Percentiles rank a stretch among this genome's conserved stretches.
These are phyloP conservation scores for Diutina catenulata DNA, from an alignment of 1,139 yeast genomes.

Conservation along the genomic window DNA sequence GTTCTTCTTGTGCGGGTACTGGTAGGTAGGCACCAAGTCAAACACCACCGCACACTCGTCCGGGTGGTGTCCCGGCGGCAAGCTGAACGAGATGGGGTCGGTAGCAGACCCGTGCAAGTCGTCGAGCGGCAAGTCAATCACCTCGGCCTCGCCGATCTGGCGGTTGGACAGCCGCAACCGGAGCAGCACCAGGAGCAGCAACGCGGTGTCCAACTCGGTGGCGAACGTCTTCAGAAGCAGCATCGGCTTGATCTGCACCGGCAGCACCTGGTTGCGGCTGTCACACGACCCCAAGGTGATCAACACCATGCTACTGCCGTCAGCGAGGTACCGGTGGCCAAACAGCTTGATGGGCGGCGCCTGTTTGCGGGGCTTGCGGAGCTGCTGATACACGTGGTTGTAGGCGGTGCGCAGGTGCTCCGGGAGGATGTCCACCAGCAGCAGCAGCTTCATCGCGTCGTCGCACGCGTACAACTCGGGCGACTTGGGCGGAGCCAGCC, in stretches of 20 bases:
- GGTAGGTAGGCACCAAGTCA: constrained; percentile 91
- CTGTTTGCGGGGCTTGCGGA: background rate
- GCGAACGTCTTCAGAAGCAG: constrained; percentile 66
- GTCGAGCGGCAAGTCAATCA: constrained; percentile 75
- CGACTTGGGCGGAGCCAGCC: background rate
- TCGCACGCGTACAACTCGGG: too few relatives aligned
- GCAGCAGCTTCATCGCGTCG: background rate
- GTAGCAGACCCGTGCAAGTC: constrained; percentile 67
- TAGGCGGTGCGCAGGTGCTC: constrained; percentile 1
- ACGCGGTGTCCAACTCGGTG: constrained; percentile 80
- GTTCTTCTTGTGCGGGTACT: constrained; percentile 20
- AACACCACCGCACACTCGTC: constrained; percentile 56
- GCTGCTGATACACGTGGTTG: background rate
- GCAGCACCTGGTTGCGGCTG: constrained; percentile 43
- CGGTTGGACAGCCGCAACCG: constrained; percentile 29
- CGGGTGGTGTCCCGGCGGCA: constrained; percentile 36
- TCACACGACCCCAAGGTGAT: constrained; percentile 86
- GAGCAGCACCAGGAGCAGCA: constrained; percentile 63
- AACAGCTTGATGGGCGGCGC: constrained; percentile 56
- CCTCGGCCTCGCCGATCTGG: constrained; percentile 49
- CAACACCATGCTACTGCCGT: constrained; percentile 55
- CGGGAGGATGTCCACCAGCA: constrained; percentile 5
- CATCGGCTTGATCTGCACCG: constrained; percentile 62
- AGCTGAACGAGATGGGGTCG: constrained; percentile 72
- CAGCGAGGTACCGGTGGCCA: constrained; percentile 67